Evolutionary conservation across 352 stramenopile genomes (phyloP).

Genomic region (Globisporangium radiosum): DNA sequence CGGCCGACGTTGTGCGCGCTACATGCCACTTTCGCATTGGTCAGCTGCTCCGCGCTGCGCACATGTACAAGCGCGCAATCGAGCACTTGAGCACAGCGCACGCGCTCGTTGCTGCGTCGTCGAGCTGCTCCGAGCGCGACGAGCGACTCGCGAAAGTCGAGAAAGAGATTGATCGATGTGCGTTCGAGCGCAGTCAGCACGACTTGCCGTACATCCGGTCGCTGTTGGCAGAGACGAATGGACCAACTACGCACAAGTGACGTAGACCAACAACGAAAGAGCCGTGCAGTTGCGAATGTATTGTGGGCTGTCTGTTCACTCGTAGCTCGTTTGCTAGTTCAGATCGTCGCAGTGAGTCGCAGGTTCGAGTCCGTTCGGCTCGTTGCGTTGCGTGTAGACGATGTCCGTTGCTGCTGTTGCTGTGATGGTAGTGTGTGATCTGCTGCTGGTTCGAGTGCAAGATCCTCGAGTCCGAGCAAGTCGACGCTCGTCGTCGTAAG

Average conservation of each 20-base stretch:
- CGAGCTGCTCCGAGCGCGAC: neutral
- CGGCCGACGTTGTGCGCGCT: slow-evolving; percentile 4
- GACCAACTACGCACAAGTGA: neutral
- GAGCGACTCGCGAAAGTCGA: slow-evolving; percentile 22
- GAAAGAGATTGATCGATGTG: slow-evolving; percentile 48
- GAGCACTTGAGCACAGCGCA: slow-evolving; percentile 8
- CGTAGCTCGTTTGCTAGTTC: neutral
- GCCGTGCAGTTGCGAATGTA: too few species aligned
- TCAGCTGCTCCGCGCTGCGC: slow-evolving; percentile 35
- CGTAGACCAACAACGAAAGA: neutral
- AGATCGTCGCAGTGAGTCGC: slow-evolving; percentile 17
- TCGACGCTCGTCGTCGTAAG: slow-evolving; percentile 18
- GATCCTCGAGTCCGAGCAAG: slow-evolving; percentile 25
- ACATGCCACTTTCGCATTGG: slow-evolving; percentile 42
- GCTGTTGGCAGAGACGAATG: slow-evolving; percentile 7
- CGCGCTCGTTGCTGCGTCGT: slow-evolving; percentile 9
- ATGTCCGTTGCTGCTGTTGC: neutral
- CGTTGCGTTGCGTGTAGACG: neutral
- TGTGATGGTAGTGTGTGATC: neutral
- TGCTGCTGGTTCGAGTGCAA: neutral
- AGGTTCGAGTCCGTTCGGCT: slow-evolving; percentile 3
- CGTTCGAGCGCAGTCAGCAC: slow-evolving; percentile 61
- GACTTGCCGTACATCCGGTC: slow-evolving; percentile 41
- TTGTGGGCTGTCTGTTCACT: too few species aligned
- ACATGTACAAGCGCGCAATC: slow-evolving; percentile 51